Evolutionary conservation across 805 yeast species (phyloP).

Genomic region (Naumovozyma dairenensis): DNA sequence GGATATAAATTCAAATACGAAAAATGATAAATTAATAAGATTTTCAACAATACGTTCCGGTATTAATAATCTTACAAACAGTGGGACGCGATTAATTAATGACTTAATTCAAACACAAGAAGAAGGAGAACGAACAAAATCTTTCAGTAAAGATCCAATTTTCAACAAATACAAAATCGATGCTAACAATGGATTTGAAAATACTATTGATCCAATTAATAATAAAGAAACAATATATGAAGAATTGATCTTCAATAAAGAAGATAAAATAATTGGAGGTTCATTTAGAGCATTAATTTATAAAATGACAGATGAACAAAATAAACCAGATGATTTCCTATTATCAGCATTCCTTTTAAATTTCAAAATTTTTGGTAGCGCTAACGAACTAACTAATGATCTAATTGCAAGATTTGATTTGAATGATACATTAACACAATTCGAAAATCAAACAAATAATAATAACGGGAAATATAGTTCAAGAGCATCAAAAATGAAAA

Average conservation of each 20-base stretch:
- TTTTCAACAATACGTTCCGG: slow-evolving; percentile 18
- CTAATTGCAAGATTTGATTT: slow-evolving; percentile 58
- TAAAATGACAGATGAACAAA: slow-evolving; percentile 54
- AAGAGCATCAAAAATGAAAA: slow-evolving; percentile 39
- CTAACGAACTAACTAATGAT: slow-evolving; percentile 58
- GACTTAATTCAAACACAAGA: slow-evolving; percentile 14
- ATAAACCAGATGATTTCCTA: slow-evolving; percentile 57
- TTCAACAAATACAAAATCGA: slow-evolving; percentile 30
- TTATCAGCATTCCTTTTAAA: slow-evolving; percentile 68
- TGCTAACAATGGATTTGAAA: slow-evolving; percentile 13
- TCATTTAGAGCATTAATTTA: slow-evolving; percentile 60
- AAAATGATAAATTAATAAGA: slow-evolving; percentile 15
- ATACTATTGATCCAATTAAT: slow-evolving; percentile 10
- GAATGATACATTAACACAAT: slow-evolving; percentile 27
- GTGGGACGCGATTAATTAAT: slow-evolving; percentile 4
- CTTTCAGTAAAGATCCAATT: slow-evolving; percentile 30
- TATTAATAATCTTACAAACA: slow-evolving; percentile 1
- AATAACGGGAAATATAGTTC: slow-evolving; percentile 33
- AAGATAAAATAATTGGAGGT: slow-evolving; percentile 52
- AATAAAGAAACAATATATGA: slow-evolving; percentile 18
- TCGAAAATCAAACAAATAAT: slow-evolving; percentile 22
- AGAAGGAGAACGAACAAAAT: slow-evolving; percentile 28
- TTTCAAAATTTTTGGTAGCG: slow-evolving; percentile 60
- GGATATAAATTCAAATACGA: not conserved
- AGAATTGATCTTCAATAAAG: slow-evolving; percentile 35